A percentile compares a stretch with the other conserved stretches of the same genome.
Evolutionary conservation across 75 land plant species (phyloP).

Genomic region (Cunninghamia lanceolata): DNA sequence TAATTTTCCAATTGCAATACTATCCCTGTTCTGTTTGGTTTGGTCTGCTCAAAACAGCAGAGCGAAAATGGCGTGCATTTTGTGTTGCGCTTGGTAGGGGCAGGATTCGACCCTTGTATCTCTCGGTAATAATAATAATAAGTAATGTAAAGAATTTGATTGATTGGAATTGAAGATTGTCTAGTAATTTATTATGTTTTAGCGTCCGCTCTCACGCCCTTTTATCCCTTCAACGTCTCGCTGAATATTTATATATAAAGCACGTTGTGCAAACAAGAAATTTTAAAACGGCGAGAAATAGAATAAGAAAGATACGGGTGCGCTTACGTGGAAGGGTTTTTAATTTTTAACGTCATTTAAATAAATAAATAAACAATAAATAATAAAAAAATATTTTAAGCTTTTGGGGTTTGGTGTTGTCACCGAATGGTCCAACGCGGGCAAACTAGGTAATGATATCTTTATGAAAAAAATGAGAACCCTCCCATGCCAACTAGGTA

Average conservation of each 20-base stretch:
- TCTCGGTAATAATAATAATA: background rate
- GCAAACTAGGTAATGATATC: no score
- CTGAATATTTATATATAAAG: background rate
- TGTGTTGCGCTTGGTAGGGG: background rate
- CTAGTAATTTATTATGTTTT: slow-evolving; percentile 1
- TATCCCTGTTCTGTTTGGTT: background rate
- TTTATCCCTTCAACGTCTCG: background rate
- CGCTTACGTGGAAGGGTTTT: no score
- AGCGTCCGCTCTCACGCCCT: background rate
- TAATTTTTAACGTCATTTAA: no score
- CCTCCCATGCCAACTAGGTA: no score
- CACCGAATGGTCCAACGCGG: no score
- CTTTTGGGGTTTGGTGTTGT: no score
- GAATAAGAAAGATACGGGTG: no score
- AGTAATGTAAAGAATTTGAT: background rate
- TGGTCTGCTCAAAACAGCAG: background rate
- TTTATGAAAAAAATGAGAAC: no score
- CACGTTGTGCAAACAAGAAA: background rate
- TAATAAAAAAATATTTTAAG: no score
- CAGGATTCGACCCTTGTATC: slow-evolving; percentile 3
- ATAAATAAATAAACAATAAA: no score
- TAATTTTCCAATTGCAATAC: background rate
- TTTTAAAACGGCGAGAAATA: background rate
- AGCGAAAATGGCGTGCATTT: background rate
- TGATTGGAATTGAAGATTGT: slow-evolving; percentile 5